phyloP scores from a whole-genome alignment of 2,329 filamentous ascomycete species.

The Huntiella moniliformis region DNA sequence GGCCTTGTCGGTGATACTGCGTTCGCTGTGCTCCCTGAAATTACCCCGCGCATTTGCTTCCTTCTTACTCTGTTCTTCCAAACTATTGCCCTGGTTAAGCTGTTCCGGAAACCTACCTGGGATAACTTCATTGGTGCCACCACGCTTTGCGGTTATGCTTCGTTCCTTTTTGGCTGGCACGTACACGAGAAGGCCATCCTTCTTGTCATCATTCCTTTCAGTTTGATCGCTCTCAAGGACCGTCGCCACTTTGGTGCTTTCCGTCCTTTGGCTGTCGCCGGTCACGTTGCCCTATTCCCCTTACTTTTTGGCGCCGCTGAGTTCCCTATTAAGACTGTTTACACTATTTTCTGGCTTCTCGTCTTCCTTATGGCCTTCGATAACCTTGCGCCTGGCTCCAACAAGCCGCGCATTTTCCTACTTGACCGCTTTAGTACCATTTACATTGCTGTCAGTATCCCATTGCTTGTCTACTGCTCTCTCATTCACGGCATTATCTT shows the following conservation, averaged over 20 bases:
- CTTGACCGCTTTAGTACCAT: constrained; percentile 79
- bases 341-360: constrained; percentile 82
- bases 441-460: constrained; percentile 79
- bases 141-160: constrained; percentile 86
- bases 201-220: constrained; percentile 87
- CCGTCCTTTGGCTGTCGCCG: constrained; percentile 74
- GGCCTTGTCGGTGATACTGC: constrained; percentile 85
- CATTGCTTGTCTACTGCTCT: constrained; percentile 75
- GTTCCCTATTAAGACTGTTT: constrained; percentile 83
- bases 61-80: constrained; percentile 68
- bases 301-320: constrained; percentile 81
- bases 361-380: constrained; percentile 76
- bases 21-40: constrained; percentile 80
- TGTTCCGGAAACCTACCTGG: constrained; percentile 68
- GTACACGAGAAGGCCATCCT: constrained; percentile 96
- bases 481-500: constrained; percentile 69
- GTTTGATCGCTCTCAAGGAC: constrained; percentile 74
- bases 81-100: constrained; percentile 56
- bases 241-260: constrained; percentile 83
- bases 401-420: constrained; percentile 64
- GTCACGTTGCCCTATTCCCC: constrained; percentile 89
- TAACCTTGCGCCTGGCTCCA: constrained; percentile 65
- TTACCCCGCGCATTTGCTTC: constrained; percentile 67
- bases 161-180: constrained; percentile 96
- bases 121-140: constrained; percentile 76